These are phyloP conservation scores for Serendipita vermifera DNA, from an alignment of 768 basidiomycete genomes.

Conservation along the genomic window DNA sequence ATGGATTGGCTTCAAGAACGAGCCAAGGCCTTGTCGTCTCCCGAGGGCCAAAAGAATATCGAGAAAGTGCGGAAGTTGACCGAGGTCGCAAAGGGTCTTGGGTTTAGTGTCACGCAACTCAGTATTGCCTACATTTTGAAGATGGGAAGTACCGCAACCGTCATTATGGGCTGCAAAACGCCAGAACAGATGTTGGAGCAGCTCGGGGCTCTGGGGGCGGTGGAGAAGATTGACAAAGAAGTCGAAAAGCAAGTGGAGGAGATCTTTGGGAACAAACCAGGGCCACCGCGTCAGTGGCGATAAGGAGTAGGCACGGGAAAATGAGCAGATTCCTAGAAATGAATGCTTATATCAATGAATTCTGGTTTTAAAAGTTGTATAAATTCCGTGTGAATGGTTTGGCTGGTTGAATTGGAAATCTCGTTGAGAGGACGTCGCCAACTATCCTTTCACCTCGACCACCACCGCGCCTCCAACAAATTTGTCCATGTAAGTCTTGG, in stretches of 20 bases:
- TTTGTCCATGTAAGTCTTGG: too few species aligned
- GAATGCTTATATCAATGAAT: too few species aligned
- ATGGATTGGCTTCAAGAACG: constrained; percentile 14
- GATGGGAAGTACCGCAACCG: constrained; percentile 35
- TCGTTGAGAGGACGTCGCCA: too few species aligned
- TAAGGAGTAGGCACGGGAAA: background rate
- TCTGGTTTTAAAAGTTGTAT: too few species aligned
- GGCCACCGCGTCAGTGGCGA: background rate
- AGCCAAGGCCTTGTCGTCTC: constrained; percentile 11
- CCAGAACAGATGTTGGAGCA: constrained; percentile 54
- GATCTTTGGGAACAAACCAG: constrained; percentile 36
- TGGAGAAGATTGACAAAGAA: constrained; percentile 57
- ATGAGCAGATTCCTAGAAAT: background rate
- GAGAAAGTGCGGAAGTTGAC: constrained; percentile 58
- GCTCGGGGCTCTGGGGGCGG: constrained; percentile 53
- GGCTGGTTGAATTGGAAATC: too few species aligned
- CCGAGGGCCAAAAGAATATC: constrained; percentile 45
- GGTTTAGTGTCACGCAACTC: constrained; percentile 32
- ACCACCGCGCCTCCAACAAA: too few species aligned
- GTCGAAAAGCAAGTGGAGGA: constrained; percentile 53
- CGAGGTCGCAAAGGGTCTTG: constrained; percentile 38
- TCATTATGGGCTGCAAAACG: constrained; percentile 54
- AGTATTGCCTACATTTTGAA: constrained; percentile 65
- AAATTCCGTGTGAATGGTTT: too few species aligned
- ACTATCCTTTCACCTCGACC: too few species aligned